Percentiles rank a stretch among this genome's conserved stretches.
phyloP scores from a whole-genome alignment of 192 early-diverging fungal genomes.

The Thamnidium elegans region DNA sequence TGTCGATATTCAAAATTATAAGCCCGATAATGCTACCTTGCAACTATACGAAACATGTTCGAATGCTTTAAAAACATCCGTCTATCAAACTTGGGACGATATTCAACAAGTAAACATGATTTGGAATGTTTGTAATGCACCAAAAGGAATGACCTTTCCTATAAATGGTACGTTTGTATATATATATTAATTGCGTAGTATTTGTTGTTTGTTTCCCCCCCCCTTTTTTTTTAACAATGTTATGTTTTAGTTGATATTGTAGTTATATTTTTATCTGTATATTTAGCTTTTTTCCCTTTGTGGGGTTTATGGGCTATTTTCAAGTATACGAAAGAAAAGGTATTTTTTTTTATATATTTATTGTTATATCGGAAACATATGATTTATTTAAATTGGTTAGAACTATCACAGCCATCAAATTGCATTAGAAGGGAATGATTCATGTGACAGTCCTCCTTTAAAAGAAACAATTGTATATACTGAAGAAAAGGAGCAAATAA shows the following conservation, averaged over 20 bases:
- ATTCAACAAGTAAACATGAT: conserved; percentile 16
- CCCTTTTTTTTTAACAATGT: neutral
- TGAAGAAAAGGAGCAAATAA: too few relatives aligned
- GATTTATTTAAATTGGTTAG: neutral
- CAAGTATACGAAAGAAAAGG: conserved; percentile 34
- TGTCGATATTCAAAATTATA: conserved; percentile 43
- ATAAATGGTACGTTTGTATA: conserved; percentile 33
- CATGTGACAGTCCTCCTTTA: neutral
- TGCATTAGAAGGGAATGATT: conserved; percentile 12
- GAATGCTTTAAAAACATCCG: conserved; percentile 15
- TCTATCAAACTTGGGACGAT: conserved; percentile 32
- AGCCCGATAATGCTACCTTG: conserved; percentile 31
- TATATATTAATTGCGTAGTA: conserved; percentile 10
- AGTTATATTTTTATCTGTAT: conserved; percentile 34
- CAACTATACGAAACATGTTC: conserved; percentile 40
- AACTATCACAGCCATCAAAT: neutral
- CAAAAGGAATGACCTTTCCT: conserved; percentile 20
- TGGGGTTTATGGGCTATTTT: conserved; percentile 40
- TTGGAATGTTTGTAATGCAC: conserved; percentile 39
- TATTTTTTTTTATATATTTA: neutral
- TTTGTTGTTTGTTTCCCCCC: neutral
- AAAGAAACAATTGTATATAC: conserved; percentile 14
- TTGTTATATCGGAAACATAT: neutral
- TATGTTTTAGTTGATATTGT: conserved; percentile 39
- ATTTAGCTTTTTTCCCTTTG: conserved; percentile 22